These are phyloP conservation scores for Colletotrichum incanum DNA, from an alignment of 2,329 filamentous ascomycete species.

Conservation along the genomic window DNA sequence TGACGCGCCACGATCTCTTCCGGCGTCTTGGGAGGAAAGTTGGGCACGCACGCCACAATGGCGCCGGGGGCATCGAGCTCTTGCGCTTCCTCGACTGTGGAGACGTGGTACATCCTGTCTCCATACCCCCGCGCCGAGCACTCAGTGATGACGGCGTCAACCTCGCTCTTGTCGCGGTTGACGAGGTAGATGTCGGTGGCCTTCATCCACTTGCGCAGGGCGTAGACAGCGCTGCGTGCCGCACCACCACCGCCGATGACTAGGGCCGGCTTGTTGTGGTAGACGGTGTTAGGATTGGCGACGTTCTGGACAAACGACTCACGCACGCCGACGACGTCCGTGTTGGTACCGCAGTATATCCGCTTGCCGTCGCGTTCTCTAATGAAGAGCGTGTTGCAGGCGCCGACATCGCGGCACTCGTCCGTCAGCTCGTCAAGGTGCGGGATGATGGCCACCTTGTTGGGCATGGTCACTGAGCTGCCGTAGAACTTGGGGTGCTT, in stretches of 20 bases:
- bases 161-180: slow-evolving; percentile 79
- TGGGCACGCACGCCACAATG: slow-evolving; percentile 82
- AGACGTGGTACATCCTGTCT: slow-evolving; percentile 72
- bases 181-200: slow-evolving; percentile 82
- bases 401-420: slow-evolving; percentile 81
- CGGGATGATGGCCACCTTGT: slow-evolving; percentile 83
- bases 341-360: slow-evolving; percentile 82
- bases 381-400: slow-evolving; percentile 85
- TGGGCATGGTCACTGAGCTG: slow-evolving; percentile 86
- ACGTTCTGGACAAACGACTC: slow-evolving; percentile 78
- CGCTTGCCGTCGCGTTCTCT: slow-evolving; percentile 64
- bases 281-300: slow-evolving; percentile 59
- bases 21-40: slow-evolving; percentile 78
- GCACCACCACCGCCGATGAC: slow-evolving; percentile 86
- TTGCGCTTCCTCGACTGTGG: slow-evolving; percentile 72
- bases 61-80: slow-evolving; percentile 73
- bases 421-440: slow-evolving; percentile 82
- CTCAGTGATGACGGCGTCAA: slow-evolving; percentile 77
- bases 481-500: slow-evolving; percentile 75
- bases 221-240: slow-evolving; percentile 83
- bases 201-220: slow-evolving; percentile 78
- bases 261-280: slow-evolving; percentile 75
- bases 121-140: slow-evolving; percentile 74
- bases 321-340: slow-evolving; percentile 84
- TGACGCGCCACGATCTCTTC: slow-evolving; percentile 74